Percentiles rank a stretch among this genome's conserved stretches.
These are phyloP conservation scores for Vigna hirtella DNA, from an alignment of 306 rosid genomes.

Conservation along the genomic window DNA sequence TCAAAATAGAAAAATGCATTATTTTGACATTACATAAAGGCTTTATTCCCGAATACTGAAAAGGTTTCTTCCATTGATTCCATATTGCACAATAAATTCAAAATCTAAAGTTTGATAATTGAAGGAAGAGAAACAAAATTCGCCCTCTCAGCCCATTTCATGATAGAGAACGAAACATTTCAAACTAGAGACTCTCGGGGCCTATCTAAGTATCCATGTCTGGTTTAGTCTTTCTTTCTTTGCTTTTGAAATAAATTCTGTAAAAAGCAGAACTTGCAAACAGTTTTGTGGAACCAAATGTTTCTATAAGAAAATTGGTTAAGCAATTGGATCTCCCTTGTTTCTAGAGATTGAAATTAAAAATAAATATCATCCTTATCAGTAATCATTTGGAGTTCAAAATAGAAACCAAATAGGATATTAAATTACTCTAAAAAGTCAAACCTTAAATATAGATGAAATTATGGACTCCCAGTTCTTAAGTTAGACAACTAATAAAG, in stretches of 20 bases:
- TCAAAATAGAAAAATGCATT: constrained; percentile 10
- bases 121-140: constrained; percentile 15
- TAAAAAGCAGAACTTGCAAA: neutral
- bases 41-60: constrained; percentile 28
- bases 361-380: neutral
- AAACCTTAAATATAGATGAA: constrained; percentile 20
- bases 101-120: neutral
- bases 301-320: neutral
- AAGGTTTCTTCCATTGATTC: constrained; percentile 34
- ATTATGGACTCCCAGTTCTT: constrained; percentile 15
- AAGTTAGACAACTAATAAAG: constrained; percentile 6
- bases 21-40: neutral
- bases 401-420: constrained; percentile 14
- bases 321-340: neutral
- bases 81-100: constrained; percentile 16
- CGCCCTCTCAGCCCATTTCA: neutral
- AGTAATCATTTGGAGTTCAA: neutral
- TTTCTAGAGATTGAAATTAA: neutral
- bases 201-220: neutral
- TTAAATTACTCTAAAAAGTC: constrained; percentile 13
- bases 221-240: neutral
- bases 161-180: constrained; percentile 3
- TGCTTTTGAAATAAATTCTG: neutral
- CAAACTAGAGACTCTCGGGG: neutral
- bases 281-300: neutral